Base-by-base conservation (phyloP, 1,139 yeast species). In the Debaryomycetaceae sp. region DNA sequence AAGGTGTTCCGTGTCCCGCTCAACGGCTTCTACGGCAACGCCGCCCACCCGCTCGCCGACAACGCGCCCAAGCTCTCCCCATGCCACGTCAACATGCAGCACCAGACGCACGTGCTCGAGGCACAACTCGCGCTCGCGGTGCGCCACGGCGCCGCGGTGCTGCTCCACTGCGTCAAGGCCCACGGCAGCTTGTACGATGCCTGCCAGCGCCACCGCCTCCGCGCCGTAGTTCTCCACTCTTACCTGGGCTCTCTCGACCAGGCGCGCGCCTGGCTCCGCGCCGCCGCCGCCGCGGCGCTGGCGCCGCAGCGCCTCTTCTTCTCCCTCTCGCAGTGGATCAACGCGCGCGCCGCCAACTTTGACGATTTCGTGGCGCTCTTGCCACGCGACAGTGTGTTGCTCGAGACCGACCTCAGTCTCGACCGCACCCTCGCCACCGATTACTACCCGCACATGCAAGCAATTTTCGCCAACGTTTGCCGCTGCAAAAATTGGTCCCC, bases 101-200 rank as follows among this genome's bases (percentile, higher is more conserved):
- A 91, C 51, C 98, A 91, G 48, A 37, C 53, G 13, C 39, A 35
- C 0, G 51, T 91, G 0, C 67, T 88, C 27, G 44, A 47, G 3
- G 43, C 48, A 2, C 83, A 81, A 40, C 50, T 86, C 16, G 45
- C 51, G 3, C 36, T 85, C 9, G 94, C 95, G 0, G 50, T 56
- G 11, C 51, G 60, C 23, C 44, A 59, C 13, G 36, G 53, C 0
- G 51, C 72, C 14, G 76, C 84, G 0, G 74, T 83, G 0, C 85
- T 96, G 2, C 42, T 91, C 0, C 98, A 91, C 49, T 83, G 89
- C 42, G 98, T 91, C 2, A 83, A 80, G 43, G 77, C 83, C 6
- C 89, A 81, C 44, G 84, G 84, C 1, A 48, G 60, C 7, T 48
- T 83, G 16, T 75, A 59, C 34, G 81, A 80, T 8, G 45, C 56